These are phyloP conservation scores for Cercospora citrullina DNA, from an alignment of 2,329 filamentous ascomycete genomes.

Conservation along the genomic window DNA sequence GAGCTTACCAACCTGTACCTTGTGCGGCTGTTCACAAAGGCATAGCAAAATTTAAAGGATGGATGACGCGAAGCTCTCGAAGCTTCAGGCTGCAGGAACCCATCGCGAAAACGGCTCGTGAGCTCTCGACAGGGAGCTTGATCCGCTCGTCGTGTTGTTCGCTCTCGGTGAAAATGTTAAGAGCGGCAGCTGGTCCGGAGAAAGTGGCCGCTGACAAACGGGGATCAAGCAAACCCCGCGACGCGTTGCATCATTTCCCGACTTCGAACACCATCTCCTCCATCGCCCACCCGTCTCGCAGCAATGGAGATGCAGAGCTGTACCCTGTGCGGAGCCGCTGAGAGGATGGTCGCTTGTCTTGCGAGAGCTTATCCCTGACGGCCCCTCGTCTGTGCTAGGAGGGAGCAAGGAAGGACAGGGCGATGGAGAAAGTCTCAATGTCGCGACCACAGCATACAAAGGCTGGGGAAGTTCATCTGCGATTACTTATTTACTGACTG, in stretches of 20 bases:
- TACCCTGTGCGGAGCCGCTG: conserved; percentile 1
- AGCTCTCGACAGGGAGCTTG: background rate
- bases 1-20: background rate
- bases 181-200: background rate
- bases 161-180: background rate
- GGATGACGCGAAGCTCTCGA: conserved; percentile 1
- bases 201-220: conserved; percentile 7
- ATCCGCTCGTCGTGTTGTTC: background rate
- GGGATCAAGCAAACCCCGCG: background rate
- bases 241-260: conserved; percentile 1
- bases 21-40: background rate
- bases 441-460: background rate
- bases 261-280: background rate
- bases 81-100: conserved; percentile 1
- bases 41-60: background rate
- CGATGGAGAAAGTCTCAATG: background rate
- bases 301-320: background rate
- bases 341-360: background rate
- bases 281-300: background rate
- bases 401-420: background rate
- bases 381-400: background rate
- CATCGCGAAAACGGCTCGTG: background rate
- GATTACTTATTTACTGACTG: background rate
- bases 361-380: background rate
- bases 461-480: background rate